Conservation (phyloP, 306 rosid genomes). For the barrel medic (Medicago truncatula) region MtrunA17r5.0-ANR NC_053044.1:38492001-38492500, state of each 20-base stretch:
- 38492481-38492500: background rate
- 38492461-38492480: background rate
- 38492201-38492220: background rate
- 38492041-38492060: background rate
- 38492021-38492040: background rate
- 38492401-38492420: background rate
- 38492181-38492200: background rate
- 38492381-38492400: background rate
- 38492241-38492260: background rate
- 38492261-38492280: background rate
- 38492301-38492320: background rate
- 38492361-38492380: background rate
- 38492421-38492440: background rate
- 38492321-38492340: background rate
- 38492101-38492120: background rate
- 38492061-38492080: background rate
- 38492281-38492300: background rate
- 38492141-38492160: no score
- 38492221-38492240: background rate
- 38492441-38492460: background rate
- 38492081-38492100: background rate
- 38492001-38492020: background rate
- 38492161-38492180: background rate
- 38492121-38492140: background rate
- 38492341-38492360: background rate